Base-by-base conservation (phyloP, 371 early-diverging fungal genomes). In the Lichtheimia hyalospora region DNA sequence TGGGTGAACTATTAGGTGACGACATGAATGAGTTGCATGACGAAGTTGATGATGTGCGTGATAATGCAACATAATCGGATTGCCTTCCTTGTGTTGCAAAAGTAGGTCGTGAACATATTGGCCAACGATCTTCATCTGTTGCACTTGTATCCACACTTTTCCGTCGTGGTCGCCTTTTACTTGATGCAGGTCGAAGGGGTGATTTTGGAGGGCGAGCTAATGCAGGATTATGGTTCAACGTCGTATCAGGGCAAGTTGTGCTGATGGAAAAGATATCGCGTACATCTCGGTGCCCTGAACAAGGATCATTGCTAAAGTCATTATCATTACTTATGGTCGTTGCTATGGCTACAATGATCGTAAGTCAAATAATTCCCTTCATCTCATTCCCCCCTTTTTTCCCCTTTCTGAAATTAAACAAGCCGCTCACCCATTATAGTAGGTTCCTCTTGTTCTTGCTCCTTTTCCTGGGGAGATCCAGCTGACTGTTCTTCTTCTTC, bases 161-260 rank as follows among this genome's bases (percentile, higher is more conserved):
- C 13, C 58, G 60, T 39, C 63, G 56, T 21, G 46, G 46, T n/a
- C 46, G n/a, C 16, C 46, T n/a, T n/a, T 60, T 48, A 14, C 57
- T 68, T 20, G 54, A 53, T 10, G 61, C 21, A 12, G 62, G 54
- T 6, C 77, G 69, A 41, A 77, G 46, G 5, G 77, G 77, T 43
- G 77, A 77, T 60, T 72, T 77, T 0, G 77, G 77, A 3, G 77
- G 77, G 34, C 77, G 69, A 14, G 63, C 48, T n/a, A 71, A 66
- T 10, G 73, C 62, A 18, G 46, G n/a, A 21, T 46, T 46, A 34
- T 34, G 34, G 34, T 34, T 34, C 34, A 34, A 34, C 10, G 34
- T 34, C 6, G 34, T 34, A 10, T 64, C 39, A 34, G 34, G 34
- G 10, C 5, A 4, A 18, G 46, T 46, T 7, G n/a, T 46, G 46